Evolutionary conservation across 1,284 basidiomycete genomes (phyloP), one percentile per base, ranked within the genome.

Genomic region (Ganoderma leucocontextum): DNA sequence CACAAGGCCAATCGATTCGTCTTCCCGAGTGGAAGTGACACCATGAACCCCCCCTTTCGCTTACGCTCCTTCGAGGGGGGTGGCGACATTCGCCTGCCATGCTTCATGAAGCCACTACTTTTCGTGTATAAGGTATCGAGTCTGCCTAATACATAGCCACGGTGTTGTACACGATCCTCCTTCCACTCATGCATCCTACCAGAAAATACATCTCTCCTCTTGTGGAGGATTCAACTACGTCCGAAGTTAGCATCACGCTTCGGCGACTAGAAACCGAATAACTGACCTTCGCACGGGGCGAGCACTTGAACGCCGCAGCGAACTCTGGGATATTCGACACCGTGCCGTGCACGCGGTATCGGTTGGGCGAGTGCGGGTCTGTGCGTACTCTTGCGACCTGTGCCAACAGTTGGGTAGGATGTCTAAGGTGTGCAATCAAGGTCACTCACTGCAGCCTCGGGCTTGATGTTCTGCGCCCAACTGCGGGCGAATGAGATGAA

Each of bases 361-460:
- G 84, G 70, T 84, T 87, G 0, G 95, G 95, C 22, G 94, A 95
- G 78, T 97, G 96, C 29, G 95, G 95, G 76, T 98, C 95, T 4
- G 93, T 91, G 62, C 94, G 88, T 55, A 97, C 89, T 36, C 92
- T 89, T 71, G 90, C 89, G 35, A 96, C 87, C 85, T 94, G 78
- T 4, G 70, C 73, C 69, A 41, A 41, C 12, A 19, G 78, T 72
- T 78, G 66, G 76, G 78, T 47, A 60, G 35, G 47, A 52, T 13
- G 52, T n/a, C 39, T 49, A 41, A n/a, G 33, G 55, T n/a, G 10
- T 63, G 38, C 33, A 47, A 60, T 52, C 2, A 4, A 57, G 22
- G 63, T 62, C 1, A 82, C 86, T 74, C 72, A 90, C 90, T 35
- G 89, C 89, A n/a, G 91, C 87, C 64, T 87, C 89, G n/a, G 91